These are phyloP conservation scores for Gloeostereum incarnatum DNA, from an alignment of 768 basidiomycete genomes.

Conservation along the genomic window DNA sequence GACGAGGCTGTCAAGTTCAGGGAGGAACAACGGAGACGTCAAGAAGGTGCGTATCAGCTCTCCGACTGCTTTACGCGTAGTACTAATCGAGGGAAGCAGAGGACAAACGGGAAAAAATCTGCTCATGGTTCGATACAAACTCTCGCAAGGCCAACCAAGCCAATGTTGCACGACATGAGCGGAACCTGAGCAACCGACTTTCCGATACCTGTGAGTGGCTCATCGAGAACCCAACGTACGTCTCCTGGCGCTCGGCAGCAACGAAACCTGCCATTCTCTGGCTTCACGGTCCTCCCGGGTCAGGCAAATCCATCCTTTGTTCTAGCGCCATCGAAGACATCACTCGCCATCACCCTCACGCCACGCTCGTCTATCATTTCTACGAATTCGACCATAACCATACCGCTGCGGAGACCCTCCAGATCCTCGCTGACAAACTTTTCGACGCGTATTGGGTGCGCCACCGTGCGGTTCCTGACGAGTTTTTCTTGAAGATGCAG, in stretches of 20 bases:
- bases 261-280: conserved; percentile 11
- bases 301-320: conserved; percentile 14
- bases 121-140: conserved; percentile 8
- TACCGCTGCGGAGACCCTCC: conserved; percentile 8
- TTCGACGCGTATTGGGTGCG: conserved; percentile 6
- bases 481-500: conserved; percentile 6
- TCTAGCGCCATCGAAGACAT: conserved; percentile 9
- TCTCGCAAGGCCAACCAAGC: conserved; percentile 8
- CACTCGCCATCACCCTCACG: not conserved
- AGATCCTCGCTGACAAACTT: conserved; percentile 12
- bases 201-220: conserved; percentile 9
- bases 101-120: conserved; percentile 5
- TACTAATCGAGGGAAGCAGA: conserved; percentile 1
- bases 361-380: conserved; percentile 12
- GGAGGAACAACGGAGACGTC: not conserved
- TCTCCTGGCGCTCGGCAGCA: not conserved
- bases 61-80: too few species aligned
- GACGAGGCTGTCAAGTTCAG: conserved; percentile 3
- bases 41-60: conserved; percentile 6
- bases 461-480: conserved; percentile 1
- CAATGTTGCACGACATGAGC: conserved; percentile 3
- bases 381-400: conserved; percentile 10
- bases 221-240: conserved; percentile 4
- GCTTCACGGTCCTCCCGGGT: conserved; percentile 11
- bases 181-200: not conserved